A percentile compares a stretch with the other conserved stretches of the same genome.
Evolutionary conservation across 225 moss, liverwort and hornwort genomes (phyloP).

Genomic region (Pseudisothecium myosuroides): DNA sequence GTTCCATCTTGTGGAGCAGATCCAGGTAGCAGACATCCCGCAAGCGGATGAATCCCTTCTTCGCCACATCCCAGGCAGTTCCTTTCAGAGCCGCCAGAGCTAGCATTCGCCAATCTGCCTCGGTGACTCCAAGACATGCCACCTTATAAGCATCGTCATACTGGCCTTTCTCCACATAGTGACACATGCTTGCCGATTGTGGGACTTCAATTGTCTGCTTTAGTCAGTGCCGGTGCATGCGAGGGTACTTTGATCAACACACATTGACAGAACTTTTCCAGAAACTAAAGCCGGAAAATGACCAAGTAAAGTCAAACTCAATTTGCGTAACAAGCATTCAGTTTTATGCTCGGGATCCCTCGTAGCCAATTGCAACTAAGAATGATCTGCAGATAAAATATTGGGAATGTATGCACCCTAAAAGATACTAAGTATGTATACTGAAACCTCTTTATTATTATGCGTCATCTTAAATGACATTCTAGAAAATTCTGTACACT

Average conservation of each 20-base stretch:
- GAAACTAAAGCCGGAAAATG: background rate
- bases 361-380: background rate
- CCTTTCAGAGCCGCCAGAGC: conserved; percentile 65
- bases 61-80: conserved; percentile 73
- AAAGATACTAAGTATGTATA: background rate
- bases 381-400: background rate
- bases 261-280: background rate
- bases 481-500: background rate
- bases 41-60: conserved; percentile 67
- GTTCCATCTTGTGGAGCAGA: conserved; percentile 62
- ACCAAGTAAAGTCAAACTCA: background rate
- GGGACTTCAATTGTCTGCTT: conserved; percentile 85
- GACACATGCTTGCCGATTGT: conserved; percentile 82
- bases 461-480: background rate
- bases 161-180: conserved; percentile 58
- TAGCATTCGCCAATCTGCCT: conserved; percentile 87
- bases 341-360: background rate
- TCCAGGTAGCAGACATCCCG: conserved; percentile 72
- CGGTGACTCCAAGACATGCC: conserved; percentile 91
- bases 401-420: background rate
- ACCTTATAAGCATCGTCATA: conserved; percentile 76
- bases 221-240: background rate
- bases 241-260: background rate
- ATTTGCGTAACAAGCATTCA: background rate
- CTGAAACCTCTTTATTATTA: background rate